Evolutionary conservation across 371 early-diverging fungal genomes (phyloP).

Genomic region (Haplosporangium sp.): DNA sequence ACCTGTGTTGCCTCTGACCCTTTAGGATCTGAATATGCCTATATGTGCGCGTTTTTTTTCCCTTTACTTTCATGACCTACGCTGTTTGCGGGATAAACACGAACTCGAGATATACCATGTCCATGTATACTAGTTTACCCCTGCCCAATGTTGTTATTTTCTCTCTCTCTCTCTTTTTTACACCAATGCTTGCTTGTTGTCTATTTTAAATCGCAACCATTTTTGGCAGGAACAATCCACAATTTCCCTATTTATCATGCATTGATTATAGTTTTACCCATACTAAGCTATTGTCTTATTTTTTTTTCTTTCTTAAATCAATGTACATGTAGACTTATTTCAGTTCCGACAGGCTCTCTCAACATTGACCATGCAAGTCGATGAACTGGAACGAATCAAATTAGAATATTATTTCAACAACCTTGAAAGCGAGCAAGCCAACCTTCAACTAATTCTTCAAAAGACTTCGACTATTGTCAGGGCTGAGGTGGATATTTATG

Average conservation of each 20-base stretch:
- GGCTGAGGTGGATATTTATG: slow-evolving; percentile 66
- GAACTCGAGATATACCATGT: no score
- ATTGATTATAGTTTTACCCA: background rate
- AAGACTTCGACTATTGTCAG: slow-evolving; percentile 63
- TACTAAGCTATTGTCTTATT: background rate
- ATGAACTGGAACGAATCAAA: slow-evolving; percentile 65
- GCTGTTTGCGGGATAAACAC: no score
- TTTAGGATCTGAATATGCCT: background rate
- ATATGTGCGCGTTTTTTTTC: background rate
- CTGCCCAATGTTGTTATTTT: background rate
- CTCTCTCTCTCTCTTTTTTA: no score
- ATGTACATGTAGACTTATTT: slow-evolving; percentile 45
- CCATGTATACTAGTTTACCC: no score
- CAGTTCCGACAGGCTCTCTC: slow-evolving; percentile 62
- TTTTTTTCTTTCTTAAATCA: background rate
- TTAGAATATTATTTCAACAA: slow-evolving; percentile 60
- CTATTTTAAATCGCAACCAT: background rate
- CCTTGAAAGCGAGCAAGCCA: slow-evolving; percentile 60
- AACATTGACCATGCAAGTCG: slow-evolving; percentile 63
- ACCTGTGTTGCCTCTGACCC: background rate
- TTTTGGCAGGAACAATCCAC: background rate
- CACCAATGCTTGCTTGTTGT: background rate
- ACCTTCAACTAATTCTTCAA: slow-evolving; percentile 59
- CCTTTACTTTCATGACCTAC: no score
- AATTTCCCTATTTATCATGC: background rate